phyloP scores from a whole-genome alignment of 441 rosid species.

The Bruguiera hainesii region DNA sequence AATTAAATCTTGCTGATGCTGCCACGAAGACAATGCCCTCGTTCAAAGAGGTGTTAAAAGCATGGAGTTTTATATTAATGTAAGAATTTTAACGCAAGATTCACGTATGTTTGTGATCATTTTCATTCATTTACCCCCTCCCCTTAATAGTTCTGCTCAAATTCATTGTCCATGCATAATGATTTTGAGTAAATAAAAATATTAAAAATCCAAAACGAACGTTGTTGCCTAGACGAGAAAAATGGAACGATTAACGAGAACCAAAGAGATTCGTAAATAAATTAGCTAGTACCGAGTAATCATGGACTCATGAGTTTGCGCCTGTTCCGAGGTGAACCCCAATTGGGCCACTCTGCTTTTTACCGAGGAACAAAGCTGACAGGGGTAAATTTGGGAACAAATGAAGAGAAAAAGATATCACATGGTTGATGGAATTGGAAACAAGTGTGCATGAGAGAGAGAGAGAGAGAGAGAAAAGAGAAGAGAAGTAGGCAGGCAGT shows the following conservation, averaged over 20 bases:
- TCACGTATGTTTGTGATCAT: too few species aligned
- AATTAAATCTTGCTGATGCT: too few species aligned
- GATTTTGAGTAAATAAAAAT: too few species aligned
- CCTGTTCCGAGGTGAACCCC: slow-evolving; percentile 11
- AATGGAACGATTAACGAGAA: too few species aligned
- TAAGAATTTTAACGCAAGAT: too few species aligned
- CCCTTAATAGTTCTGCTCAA: too few species aligned
- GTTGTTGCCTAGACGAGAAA: not conserved
- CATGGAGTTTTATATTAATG: too few species aligned
- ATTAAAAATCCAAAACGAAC: too few species aligned
- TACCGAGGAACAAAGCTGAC: slow-evolving; percentile 15
- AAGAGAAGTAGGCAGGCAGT: not conserved
- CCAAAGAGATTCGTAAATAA: not conserved
- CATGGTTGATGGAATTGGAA: slow-evolving; percentile 6
- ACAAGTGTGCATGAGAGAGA: not conserved
- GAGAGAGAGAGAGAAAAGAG: not conserved
- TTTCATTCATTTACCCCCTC: too few species aligned
- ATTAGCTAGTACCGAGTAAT: not conserved
- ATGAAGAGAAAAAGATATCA: slow-evolving; percentile 14
- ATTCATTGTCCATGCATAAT: too few species aligned
- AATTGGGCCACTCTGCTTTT: slow-evolving; percentile 14
- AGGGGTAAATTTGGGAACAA: slow-evolving; percentile 16
- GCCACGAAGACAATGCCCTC: too few species aligned
- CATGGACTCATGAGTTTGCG: slow-evolving; percentile 18
- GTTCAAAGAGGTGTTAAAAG: too few species aligned